Evolutionary conservation across 2,329 filamentous ascomycete species (phyloP).

Genomic region (Ampelomyces quisqualis): DNA sequence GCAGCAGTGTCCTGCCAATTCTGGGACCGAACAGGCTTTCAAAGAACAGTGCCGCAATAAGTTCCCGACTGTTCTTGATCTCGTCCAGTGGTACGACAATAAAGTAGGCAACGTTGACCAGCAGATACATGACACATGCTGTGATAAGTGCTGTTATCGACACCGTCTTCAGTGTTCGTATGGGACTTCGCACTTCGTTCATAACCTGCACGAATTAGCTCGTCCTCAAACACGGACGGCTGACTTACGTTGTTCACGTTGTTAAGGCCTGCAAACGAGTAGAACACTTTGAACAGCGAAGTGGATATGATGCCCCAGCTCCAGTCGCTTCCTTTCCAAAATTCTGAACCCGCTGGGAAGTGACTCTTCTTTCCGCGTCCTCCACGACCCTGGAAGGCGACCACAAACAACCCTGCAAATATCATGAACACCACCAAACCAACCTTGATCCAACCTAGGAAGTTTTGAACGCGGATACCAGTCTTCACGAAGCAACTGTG

Average conservation of each 20-base stretch:
- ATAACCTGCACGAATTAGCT: slow-evolving; percentile 49
- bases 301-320: slow-evolving; percentile 68
- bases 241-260: slow-evolving; percentile 60
- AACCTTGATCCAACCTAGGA: slow-evolving; percentile 46
- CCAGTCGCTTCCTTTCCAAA: slow-evolving; percentile 69
- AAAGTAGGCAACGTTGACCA: slow-evolving; percentile 65
- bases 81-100: slow-evolving; percentile 67
- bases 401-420: slow-evolving; percentile 41
- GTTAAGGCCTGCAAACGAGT: slow-evolving; percentile 66
- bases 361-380: slow-evolving; percentile 20
- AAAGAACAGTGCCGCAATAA: slow-evolving; percentile 69
- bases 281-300: slow-evolving; percentile 66
- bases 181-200: slow-evolving; percentile 69
- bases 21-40: slow-evolving; percentile 61
- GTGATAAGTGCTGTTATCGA: slow-evolving; percentile 61
- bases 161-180: slow-evolving; percentile 64
- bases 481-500: slow-evolving; percentile 43
- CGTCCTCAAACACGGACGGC: no score
- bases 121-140: slow-evolving; percentile 64
- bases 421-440: slow-evolving; percentile 43
- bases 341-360: slow-evolving; percentile 50
- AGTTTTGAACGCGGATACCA: slow-evolving; percentile 44
- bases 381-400: slow-evolving; percentile 28
- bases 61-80: slow-evolving; percentile 65
- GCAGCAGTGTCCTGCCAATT: slow-evolving; percentile 60